Base-by-base conservation (phyloP, 2,329 filamentous ascomycete genomes). In the Sphaerulina populicola region DNA sequence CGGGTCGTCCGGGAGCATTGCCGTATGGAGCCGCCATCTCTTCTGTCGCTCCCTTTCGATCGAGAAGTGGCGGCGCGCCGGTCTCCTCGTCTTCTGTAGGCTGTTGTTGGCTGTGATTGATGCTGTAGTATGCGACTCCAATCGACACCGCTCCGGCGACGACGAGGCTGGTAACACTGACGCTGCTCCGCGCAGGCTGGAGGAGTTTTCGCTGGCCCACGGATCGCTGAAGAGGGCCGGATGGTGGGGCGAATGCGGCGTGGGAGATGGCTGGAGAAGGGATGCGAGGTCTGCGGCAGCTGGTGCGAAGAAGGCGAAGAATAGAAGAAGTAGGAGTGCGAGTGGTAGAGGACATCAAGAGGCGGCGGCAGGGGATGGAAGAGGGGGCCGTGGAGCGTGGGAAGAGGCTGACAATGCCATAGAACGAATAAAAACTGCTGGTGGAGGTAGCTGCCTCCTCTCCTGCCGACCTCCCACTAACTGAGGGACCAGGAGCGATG, bases 1-100 rank as follows among this genome's bases (percentile, higher is more conserved):
- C 89, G 49, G 88, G 80, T 55, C 89, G 82, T 47, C 93, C 93
- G 35, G 84, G 79, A 40, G 77, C 52, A 47, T 51, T 44, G 12
- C 52, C 52, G 14, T 54, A 54, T 11, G 52, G 77, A 29, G 63
- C 64, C 49, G 38, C 52, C 36, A 39, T 40, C 23, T 27, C 23
- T 27, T 27, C 23, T 27, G 6, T 27, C 23, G 23, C 23, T 27
- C 23, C 23, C 23, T 27, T 27, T 27, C 23, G 36, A 39, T 56
- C 53, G 47, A 50, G 46, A n/a, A 27, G 49, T 44, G 23, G 46
- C 46, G 44, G 48, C 48, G 18, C 43, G 55, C 31, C 68, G 57
- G 31, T 40, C 46, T 35, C 36, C 38, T 37, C 36, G 35, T 36
- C 40, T 44, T 38, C 30, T 8, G 44, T 35, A 21, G 42, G 9